phyloP scores from a whole-genome alignment of 2,329 filamentous ascomycete genomes.

The Aspergillus neoniger region DNA sequence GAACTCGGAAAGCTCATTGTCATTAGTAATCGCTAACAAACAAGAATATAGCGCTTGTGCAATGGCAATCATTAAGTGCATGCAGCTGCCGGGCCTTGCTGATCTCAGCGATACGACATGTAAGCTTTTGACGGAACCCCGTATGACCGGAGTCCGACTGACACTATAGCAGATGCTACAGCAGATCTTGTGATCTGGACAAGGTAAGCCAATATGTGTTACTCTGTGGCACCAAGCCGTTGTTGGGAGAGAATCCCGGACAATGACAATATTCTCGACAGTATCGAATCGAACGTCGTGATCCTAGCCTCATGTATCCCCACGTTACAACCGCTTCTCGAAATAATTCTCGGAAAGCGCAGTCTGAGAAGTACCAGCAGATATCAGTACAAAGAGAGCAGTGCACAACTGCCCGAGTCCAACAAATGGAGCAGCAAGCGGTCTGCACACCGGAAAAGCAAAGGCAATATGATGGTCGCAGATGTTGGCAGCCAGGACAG shows the following conservation, averaged over 20 bases:
- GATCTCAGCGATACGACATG: slow-evolving; percentile 33
- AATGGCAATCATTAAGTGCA: slow-evolving; percentile 37
- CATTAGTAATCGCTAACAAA: neutral
- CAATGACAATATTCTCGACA: slow-evolving; percentile 4
- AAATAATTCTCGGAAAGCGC: slow-evolving; percentile 25
- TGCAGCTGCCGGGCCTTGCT: slow-evolving; percentile 31
- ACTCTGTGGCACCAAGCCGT: neutral
- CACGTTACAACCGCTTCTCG: slow-evolving; percentile 35
- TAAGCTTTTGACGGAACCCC: slow-evolving; percentile 18
- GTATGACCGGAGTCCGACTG: neutral
- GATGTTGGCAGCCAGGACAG: slow-evolving; percentile 26
- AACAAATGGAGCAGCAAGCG: neutral
- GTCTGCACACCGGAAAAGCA: slow-evolving; percentile 12
- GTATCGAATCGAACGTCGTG: slow-evolving; percentile 36
- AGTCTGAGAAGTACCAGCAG: slow-evolving; percentile 11
- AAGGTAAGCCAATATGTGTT: slow-evolving; percentile 30
- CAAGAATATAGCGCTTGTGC: slow-evolving; percentile 31
- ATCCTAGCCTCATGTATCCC: slow-evolving; percentile 39
- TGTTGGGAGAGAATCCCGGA: neutral
- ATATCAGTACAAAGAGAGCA: slow-evolving; percentile 15
- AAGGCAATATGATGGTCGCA: slow-evolving; percentile 12
- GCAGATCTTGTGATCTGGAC: slow-evolving; percentile 51
- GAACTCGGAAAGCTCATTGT: neutral
- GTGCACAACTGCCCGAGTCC: neutral
- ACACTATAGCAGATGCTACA: slow-evolving; percentile 32